A percentile compares a stretch with the other conserved stretches of the same genome.
These are phyloP conservation scores for Triticum timopheevii DNA, from an alignment of 176 grass and related monocot species.

Conservation along the genomic window DNA sequence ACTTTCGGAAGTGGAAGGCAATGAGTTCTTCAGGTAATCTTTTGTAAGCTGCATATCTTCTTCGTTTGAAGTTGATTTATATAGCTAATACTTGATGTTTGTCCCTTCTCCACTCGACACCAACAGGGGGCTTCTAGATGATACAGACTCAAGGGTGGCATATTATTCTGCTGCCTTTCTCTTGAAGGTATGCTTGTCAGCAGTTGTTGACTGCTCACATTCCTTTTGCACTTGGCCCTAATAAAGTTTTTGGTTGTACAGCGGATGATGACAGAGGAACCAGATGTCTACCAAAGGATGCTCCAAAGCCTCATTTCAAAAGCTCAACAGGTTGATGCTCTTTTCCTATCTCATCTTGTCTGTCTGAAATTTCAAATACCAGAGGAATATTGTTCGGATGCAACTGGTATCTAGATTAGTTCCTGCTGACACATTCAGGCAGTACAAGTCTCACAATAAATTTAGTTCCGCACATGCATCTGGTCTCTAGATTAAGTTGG, in stretches of 20 bases:
- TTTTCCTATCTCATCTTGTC: constrained; percentile 8
- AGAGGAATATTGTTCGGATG: neutral
- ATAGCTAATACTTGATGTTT: constrained; percentile 25
- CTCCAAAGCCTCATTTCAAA: constrained; percentile 93
- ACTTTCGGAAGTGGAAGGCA: constrained; percentile 93
- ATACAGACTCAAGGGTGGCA: constrained; percentile 95
- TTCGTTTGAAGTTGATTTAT: neutral
- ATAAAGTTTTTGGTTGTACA: constrained; percentile 46
- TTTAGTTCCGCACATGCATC: constrained; percentile 12
- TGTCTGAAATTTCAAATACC: neutral
- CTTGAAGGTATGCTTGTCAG: constrained; percentile 64
- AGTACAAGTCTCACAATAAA: neutral
- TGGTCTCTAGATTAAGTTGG: constrained; percentile 3
- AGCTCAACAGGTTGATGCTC: constrained; percentile 77
- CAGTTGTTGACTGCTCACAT: constrained; percentile 30
- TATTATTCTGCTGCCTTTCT: constrained; percentile 99
- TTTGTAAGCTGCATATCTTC: constrained; percentile 23
- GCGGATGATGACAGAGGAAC: constrained; percentile 99
- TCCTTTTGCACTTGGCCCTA: neutral
- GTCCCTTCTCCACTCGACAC: constrained; percentile 13
- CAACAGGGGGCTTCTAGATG: constrained; percentile 86
- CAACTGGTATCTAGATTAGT: constrained; percentile 26
- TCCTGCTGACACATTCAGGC: constrained; percentile 20
- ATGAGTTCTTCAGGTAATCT: constrained; percentile 87
- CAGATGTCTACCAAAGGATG: constrained; percentile 88